Conservation (phyloP, 371 early-diverging fungal species). For the Apophysomyces sp. region DNA sequence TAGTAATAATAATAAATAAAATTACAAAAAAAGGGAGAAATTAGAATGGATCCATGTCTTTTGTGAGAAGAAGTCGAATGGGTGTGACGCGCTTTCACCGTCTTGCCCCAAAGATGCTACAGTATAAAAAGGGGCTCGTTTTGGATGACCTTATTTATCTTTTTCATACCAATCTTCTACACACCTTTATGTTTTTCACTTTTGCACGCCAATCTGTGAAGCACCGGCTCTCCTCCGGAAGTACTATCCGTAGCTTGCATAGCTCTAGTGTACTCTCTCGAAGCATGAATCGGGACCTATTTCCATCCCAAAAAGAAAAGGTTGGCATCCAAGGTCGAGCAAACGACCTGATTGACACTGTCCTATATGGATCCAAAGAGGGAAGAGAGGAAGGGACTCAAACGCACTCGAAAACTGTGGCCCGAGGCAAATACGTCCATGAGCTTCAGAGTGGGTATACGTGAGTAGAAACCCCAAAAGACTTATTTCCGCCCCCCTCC, state of each 20-base stretch:
- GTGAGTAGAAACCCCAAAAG: background rate
- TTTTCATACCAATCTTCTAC: background rate
- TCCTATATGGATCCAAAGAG: constrained; percentile 65
- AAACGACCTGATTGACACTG: constrained; percentile 53
- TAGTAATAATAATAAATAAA: background rate
- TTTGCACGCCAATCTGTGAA: background rate
- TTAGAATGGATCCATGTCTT: background rate
- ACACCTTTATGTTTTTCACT: background rate
- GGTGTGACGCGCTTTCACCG: background rate
- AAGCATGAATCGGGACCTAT: no score
- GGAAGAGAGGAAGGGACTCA: constrained; percentile 48
- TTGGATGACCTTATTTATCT: background rate
- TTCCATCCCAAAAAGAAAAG: background rate
- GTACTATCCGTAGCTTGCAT: background rate
- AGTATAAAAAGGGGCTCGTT: background rate
- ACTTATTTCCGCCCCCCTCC: background rate
- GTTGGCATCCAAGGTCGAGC: constrained; percentile 12
- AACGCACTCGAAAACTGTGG: constrained; percentile 70
- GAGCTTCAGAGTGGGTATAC: constrained; percentile 65
- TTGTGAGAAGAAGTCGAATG: no score
- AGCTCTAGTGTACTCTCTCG: background rate
- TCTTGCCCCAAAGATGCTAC: no score
- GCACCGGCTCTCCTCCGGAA: background rate
- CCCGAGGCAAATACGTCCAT: constrained; percentile 88
- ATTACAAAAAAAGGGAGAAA: background rate